Percentiles rank a stretch among this genome's conserved stretches.
Conservation (phyloP, 495 filamentous ascomycete genomes). For the Penicillium subrubescens region DNA sequence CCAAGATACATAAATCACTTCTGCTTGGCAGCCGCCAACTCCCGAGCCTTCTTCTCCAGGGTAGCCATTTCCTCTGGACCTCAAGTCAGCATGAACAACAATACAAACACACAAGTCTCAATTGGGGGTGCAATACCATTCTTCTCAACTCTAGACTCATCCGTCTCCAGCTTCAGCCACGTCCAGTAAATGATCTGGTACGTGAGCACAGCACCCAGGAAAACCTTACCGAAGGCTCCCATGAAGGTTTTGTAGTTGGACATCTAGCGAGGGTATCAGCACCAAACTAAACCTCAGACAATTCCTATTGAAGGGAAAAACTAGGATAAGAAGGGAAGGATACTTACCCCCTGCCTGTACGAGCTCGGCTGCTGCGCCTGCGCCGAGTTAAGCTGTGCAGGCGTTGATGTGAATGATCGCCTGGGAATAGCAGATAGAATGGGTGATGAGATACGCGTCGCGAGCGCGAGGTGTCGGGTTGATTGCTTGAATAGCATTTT, state of each 20-base stretch:
- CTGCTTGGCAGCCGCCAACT: slow-evolving; percentile 33
- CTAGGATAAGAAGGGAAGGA: too few relatives aligned
- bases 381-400: slow-evolving; percentile 16
- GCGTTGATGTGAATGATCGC: slow-evolving; percentile 23
- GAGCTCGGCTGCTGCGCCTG: slow-evolving; percentile 23
- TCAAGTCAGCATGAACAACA: not conserved
- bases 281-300: not conserved
- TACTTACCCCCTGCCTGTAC: slow-evolving; percentile 31
- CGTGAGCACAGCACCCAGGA: slow-evolving; percentile 81
- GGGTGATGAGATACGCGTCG: not conserved
- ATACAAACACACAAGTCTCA: not conserved
- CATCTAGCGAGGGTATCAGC: slow-evolving; percentile 44
- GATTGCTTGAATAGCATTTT: slow-evolving; percentile 22
- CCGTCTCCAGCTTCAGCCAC: slow-evolving; percentile 85
- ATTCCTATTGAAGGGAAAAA: too few relatives aligned
- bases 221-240: slow-evolving; percentile 79
- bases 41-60: slow-evolving; percentile 46
- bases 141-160: slow-evolving; percentile 67
- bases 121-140: slow-evolving; percentile 42
- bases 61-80: slow-evolving; percentile 41
- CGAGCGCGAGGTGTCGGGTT: slow-evolving; percentile 6
- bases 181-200: slow-evolving; percentile 85
- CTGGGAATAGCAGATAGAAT: not conserved
- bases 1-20: slow-evolving; percentile 27
- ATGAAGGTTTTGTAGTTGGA: slow-evolving; percentile 79